Conservation (phyloP, 371 early-diverging fungal genomes). For the Mucor mucedo region DNA sequence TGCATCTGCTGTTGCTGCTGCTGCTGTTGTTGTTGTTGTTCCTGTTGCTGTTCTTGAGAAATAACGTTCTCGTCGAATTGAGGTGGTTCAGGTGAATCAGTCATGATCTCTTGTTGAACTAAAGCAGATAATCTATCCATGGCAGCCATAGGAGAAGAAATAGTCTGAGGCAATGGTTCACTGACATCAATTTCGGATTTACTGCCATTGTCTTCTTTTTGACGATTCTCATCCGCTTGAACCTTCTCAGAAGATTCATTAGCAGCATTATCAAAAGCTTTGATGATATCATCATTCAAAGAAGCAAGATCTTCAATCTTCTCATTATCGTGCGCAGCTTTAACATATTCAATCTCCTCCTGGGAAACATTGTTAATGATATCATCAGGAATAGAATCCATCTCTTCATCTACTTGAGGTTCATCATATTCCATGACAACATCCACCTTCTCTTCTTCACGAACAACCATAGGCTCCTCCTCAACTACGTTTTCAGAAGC, state of each 20-base stretch:
- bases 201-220: not conserved
- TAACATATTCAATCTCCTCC: not conserved
- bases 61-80: not conserved
- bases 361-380: slow-evolving; percentile 3
- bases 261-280: slow-evolving; percentile 34
- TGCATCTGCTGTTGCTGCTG: slow-evolving; percentile 5
- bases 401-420: not conserved
- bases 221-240: slow-evolving; percentile 8
- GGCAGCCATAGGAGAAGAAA: slow-evolving; percentile 33
- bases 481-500: not conserved
- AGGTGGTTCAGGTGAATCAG: slow-evolving; percentile 25
- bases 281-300: slow-evolving; percentile 35
- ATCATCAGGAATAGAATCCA: slow-evolving; percentile 3
- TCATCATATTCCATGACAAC: slow-evolving; percentile 3
- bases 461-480: not conserved
- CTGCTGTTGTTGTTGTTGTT: slow-evolving; percentile 6
- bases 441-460: not conserved
- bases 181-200: not conserved
- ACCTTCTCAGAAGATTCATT: slow-evolving; percentile 17
- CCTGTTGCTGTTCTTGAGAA: slow-evolving; percentile 7
- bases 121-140: slow-evolving; percentile 41
- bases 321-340: not conserved
- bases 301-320: slow-evolving; percentile 18
- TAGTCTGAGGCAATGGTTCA: not conserved
- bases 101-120: slow-evolving; percentile 34